Evolutionary conservation across 208 protist species (phyloP), one percentile per base, ranked within the genome.

Genomic region (Trypanosoma melophagium): DNA sequence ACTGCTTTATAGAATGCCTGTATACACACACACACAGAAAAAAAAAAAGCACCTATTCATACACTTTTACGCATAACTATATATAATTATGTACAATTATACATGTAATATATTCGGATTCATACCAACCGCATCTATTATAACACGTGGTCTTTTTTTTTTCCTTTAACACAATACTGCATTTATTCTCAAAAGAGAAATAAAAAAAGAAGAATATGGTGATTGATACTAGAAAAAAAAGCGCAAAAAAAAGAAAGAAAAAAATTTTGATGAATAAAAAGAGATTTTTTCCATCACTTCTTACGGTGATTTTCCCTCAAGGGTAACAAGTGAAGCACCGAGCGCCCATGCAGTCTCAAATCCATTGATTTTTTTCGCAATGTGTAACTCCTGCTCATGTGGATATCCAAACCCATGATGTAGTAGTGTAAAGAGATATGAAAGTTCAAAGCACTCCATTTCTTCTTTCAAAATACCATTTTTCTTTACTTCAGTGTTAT

Each of bases 341-440:
- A 96, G 72, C 13, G 84, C 71, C 91, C 91, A 96, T 14, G 86
- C 71, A 12, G 81, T 80, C 63, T 96, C 91, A 71, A 84, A 81
- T 25, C 80, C 86, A 28, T 82, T 74, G 35, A 96, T 93, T 66
- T 90, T 92, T 76, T 96, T 94, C 9, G 66, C 83, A 44, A 94
- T 80, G 35, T 78, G 71, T 51, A 96, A 55, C 42, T 72, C n/a
- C 38, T 79, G 77, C n/a, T 83, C 69, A 9, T 80, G 60, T 7
- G 72, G 47, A 35, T 93, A 79, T 24, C 75, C 72, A 71, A 89
- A 87, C 8, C 84, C 85, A 58, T 90, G 7, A 12, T 64, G 70
- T 19, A 96, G 72, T 47, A 96, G 57, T 21, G 81, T 77, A 66
- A 88, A 90, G 9, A 88, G 59, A 65, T 91, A 96, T 21, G 83